phyloP scores from a whole-genome alignment of 805 yeast species.

The Yarrowia sp. region DNA sequence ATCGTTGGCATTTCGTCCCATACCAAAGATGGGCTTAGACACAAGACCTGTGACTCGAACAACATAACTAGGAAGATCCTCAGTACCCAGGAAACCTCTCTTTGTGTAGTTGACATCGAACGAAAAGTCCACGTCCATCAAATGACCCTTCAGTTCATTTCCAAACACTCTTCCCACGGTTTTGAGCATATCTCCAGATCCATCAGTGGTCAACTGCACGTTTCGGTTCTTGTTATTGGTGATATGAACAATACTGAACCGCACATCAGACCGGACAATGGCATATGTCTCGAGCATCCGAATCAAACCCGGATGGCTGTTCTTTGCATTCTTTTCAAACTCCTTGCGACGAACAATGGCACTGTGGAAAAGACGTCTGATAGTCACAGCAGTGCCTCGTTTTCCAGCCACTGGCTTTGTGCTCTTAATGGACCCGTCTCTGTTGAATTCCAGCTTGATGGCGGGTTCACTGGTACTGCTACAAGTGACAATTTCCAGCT shows the following conservation, averaged over 20 bases:
- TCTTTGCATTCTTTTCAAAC: conserved; percentile 67
- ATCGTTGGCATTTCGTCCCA: conserved; percentile 74
- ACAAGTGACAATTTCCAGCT: conserved; percentile 59
- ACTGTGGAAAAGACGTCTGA: conserved; percentile 66
- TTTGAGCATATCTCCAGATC: conserved; percentile 56
- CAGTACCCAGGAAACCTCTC: conserved; percentile 3
- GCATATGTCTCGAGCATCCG: conserved; percentile 70
- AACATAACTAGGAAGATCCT: conserved; percentile 11
- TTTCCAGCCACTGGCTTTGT: conserved; percentile 57
- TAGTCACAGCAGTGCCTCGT: conserved; percentile 71
- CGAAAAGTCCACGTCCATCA: conserved; percentile 58
- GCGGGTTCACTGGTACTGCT: conserved; percentile 61
- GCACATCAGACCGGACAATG: conserved; percentile 62
- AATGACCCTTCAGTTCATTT: conserved; percentile 63
- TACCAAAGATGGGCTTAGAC: conserved; percentile 80
- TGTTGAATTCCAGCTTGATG: conserved; percentile 59
- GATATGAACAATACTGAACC: conserved; percentile 65
- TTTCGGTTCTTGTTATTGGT: conserved; percentile 57
- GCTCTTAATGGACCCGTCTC: conserved; percentile 58
- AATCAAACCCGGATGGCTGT: conserved; percentile 77
- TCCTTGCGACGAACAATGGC: conserved; percentile 86
- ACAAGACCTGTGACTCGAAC: conserved; percentile 62
- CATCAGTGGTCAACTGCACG: conserved; percentile 65
- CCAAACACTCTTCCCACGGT: conserved; percentile 78
- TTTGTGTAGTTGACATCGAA: conserved; percentile 35